Evolutionary conservation across 345 rosid genomes (phyloP).

Genomic region (Pistacia atlantica): DNA sequence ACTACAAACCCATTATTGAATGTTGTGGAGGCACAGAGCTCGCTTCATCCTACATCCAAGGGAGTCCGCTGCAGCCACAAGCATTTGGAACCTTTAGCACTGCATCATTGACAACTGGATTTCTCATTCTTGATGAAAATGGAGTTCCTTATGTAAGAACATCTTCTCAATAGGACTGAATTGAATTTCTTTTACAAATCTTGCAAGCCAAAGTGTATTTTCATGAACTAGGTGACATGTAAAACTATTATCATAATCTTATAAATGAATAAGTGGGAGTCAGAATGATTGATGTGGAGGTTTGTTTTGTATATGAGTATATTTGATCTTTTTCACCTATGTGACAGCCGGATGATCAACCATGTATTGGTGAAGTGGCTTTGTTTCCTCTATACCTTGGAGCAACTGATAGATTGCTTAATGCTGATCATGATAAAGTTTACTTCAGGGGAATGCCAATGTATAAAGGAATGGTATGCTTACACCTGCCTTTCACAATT

Average conservation of each 20-base stretch:
- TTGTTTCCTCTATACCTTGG: slow-evolving; percentile 72
- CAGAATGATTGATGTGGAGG: background rate
- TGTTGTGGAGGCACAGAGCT: slow-evolving; percentile 94
- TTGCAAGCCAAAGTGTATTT: slow-evolving; percentile 7
- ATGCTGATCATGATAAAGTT: slow-evolving; percentile 74
- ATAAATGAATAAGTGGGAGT: background rate
- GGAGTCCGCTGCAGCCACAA: slow-evolving; percentile 75
- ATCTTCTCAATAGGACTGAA: background rate
- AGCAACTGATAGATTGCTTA: slow-evolving; percentile 75
- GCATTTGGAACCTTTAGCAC: slow-evolving; percentile 89
- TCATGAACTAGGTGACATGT: background rate
- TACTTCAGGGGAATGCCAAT: slow-evolving; percentile 88
- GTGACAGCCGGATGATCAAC: slow-evolving; percentile 68
- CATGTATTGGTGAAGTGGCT: slow-evolving; percentile 87
- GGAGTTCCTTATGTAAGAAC: slow-evolving; percentile 65
- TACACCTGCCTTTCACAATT: background rate
- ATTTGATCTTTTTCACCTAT: slow-evolving; percentile 21
- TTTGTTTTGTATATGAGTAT: background rate
- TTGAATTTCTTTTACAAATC: background rate
- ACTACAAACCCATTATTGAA: slow-evolving; percentile 75
- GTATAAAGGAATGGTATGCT: slow-evolving; percentile 58
- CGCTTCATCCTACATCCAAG: slow-evolving; percentile 73
- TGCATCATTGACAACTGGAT: slow-evolving; percentile 67
- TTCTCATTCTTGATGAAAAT: slow-evolving; percentile 73
- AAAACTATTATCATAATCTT: background rate